These are phyloP conservation scores for Conringia planisiliqua DNA, from an alignment of 345 rosid genomes.

Conservation along the genomic window DNA sequence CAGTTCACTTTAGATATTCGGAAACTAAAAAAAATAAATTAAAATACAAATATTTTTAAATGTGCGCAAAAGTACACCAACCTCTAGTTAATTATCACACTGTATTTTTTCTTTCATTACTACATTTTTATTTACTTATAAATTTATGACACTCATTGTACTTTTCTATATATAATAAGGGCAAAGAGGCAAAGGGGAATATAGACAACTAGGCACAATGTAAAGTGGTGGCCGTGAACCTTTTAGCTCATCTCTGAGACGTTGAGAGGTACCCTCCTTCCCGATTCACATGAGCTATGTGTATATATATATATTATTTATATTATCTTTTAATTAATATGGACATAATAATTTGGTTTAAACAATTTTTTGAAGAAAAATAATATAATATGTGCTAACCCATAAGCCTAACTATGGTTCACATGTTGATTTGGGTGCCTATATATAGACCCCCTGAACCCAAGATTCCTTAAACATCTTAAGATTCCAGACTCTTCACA, in stretches of 20 bases:
- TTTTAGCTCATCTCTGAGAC: conserved; percentile 33
- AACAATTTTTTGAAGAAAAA: not conserved
- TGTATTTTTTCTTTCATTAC: not conserved
- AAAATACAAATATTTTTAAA: not conserved
- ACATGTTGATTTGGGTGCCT: conserved; percentile 5
- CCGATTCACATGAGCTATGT: not conserved
- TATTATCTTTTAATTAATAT: not conserved
- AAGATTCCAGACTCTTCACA: conserved; percentile 4
- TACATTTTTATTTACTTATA: not conserved
- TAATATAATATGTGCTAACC: not conserved
- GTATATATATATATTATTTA: not conserved
- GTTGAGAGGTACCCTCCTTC: conserved; percentile 18
- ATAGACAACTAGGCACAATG: conserved; percentile 33
- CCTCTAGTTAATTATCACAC: not conserved
- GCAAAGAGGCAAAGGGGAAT: conserved; percentile 35
- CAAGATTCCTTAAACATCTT: conserved; percentile 5
- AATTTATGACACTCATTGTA: not conserved
- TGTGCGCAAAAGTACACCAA: not conserved
- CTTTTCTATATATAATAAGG: not conserved
- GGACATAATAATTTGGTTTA: not conserved
- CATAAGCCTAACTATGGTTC: not conserved
- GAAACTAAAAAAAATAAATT: not conserved
- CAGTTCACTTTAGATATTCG: not conserved
- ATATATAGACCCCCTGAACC: conserved; percentile 13
- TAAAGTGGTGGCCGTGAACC: conserved; percentile 28